Conservation (phyloP, 345 rosid species). For the Iberis pinnata region DNA sequence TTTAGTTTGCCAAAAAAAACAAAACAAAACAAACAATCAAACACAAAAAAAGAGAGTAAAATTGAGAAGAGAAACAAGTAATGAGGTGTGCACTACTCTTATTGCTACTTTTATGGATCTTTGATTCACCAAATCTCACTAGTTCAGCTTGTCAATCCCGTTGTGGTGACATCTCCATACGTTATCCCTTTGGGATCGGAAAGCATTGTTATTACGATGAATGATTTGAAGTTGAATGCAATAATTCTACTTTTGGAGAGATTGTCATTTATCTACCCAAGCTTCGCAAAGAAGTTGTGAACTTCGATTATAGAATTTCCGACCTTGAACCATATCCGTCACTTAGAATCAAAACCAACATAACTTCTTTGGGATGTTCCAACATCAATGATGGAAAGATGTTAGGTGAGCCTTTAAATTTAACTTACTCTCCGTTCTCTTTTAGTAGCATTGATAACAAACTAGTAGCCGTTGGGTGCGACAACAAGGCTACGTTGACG, state of each 20-base stretch:
- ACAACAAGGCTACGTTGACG: constrained; percentile 1
- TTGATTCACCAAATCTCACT: background rate
- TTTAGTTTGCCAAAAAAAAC: background rate
- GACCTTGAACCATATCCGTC: background rate
- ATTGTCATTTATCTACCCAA: background rate
- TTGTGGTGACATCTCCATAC: constrained; percentile 35
- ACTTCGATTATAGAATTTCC: background rate
- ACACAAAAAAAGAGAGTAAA: no score
- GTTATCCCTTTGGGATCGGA: constrained; percentile 35
- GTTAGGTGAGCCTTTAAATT: no score
- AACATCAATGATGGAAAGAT: background rate
- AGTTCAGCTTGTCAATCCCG: constrained; percentile 19
- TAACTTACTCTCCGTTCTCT: background rate
- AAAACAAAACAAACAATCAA: background rate
- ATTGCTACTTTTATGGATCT: no score
- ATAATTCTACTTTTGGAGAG: background rate
- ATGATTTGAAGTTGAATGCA: constrained; percentile 17
- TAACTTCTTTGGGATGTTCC: constrained; percentile 12
- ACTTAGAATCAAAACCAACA: constrained; percentile 9
- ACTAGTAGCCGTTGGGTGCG: constrained; percentile 18
- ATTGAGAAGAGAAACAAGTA: no score
- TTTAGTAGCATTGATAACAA: background rate
- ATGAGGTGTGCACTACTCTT: no score
- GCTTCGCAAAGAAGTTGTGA: constrained; percentile 1
- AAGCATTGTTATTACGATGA: constrained; percentile 16